Base-by-base conservation (phyloP, 108 stramenopile species). In the Cylindrotheca closterium region DNA sequence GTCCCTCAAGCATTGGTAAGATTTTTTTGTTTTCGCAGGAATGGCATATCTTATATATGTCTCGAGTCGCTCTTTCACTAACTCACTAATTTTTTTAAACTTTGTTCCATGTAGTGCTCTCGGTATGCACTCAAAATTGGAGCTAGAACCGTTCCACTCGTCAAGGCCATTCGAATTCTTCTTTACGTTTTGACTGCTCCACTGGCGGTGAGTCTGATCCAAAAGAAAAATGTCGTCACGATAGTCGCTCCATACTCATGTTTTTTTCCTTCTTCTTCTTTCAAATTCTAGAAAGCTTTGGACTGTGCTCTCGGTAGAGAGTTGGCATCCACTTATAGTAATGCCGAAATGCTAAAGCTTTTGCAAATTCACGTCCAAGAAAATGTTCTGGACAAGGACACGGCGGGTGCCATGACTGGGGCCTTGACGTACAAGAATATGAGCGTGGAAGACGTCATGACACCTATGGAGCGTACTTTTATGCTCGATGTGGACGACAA, bases 61-160 rank as follows among this genome's bases (percentile, higher is more conserved):
- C 7, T 15, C 15, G 10, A 42, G 10, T 10, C 37, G 15, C 37
- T 42, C 15, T 42, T 42, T 51, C 5, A 51, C 22, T 51, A 5
- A 21, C 25, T 30, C 22, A 8, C 55, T 12, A 29, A 8, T 30
- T 56, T 30, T 56, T 30, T 26, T 27, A 7, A 10, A 53, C 27
- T 33, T 53, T 28, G 7, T 31, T 32, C 5, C 33, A 3, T 25
- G 2, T n/a, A 73, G 72, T 99, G 97, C 70, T 89, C 87, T 4
- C 79, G 98, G 18, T 93, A 96, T 81, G 88, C 96, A 10, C 71
- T 99, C 45, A 69, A 65, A 53, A 91, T 99, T 31, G 98, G 97
- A n/a, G 78, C 89, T 28, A 47, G 51, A 22, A 67, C 92, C 0
- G 67, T 97, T 2, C 96, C 96, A 1, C 21, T 98, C 7, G 96